These are phyloP conservation scores for Mucor racemosus DNA, from an alignment of 371 early-diverging fungal genomes.

Conservation along the genomic window DNA sequence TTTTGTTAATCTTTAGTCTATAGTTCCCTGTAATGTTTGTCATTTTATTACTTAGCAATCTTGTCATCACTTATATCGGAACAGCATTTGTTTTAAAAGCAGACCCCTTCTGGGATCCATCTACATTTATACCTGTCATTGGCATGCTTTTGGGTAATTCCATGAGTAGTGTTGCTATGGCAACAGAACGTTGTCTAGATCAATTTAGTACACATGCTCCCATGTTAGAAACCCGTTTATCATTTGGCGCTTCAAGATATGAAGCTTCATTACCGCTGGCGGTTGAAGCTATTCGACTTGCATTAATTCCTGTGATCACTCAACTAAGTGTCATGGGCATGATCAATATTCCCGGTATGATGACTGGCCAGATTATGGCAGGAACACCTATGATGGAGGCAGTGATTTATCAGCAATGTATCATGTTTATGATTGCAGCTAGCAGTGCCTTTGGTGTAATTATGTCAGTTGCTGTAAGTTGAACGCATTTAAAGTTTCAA, in stretches of 20 bases:
- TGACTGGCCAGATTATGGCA: constrained; percentile 90
- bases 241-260: constrained; percentile 85
- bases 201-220: constrained; percentile 70
- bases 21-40: constrained; percentile 55
- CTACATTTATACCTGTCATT: constrained; percentile 83
- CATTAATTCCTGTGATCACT: constrained; percentile 83
- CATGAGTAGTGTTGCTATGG: constrained; percentile 85
- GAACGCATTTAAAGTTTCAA: neutral
- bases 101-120: constrained; percentile 75
- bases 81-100: constrained; percentile 72
- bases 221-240: constrained; percentile 72
- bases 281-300: constrained; percentile 72
- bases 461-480: constrained; percentile 60
- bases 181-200: constrained; percentile 67
- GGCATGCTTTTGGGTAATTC: constrained; percentile 89
- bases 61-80: constrained; percentile 59
- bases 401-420: constrained; percentile 81
- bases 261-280: constrained; percentile 82
- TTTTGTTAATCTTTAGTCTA: neutral
- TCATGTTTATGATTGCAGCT: constrained; percentile 84
- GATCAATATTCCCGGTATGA: constrained; percentile 90
- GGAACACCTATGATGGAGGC: constrained; percentile 83
- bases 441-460: constrained; percentile 71
- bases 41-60: constrained; percentile 53
- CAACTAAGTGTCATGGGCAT: constrained; percentile 85